These are phyloP conservation scores for Oligophagozyma castellii DNA, from an alignment of 1,139 yeast genomes.

Conservation along the genomic window DNA sequence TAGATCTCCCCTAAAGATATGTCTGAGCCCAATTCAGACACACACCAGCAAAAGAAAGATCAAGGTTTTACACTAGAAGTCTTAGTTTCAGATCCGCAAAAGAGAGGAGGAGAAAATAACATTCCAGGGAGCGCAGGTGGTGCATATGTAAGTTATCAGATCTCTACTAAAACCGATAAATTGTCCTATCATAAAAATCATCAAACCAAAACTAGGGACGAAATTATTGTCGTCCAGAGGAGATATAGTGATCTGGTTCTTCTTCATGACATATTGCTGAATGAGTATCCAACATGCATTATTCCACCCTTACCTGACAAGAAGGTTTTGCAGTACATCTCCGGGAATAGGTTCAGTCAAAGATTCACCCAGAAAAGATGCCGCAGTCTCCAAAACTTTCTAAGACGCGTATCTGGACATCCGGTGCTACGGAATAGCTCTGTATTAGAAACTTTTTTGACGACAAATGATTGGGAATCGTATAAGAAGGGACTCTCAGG, in stretches of 20 bases:
- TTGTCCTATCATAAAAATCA: slow-evolving; percentile 31
- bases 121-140: slow-evolving; percentile 38
- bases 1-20: too few species aligned
- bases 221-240: slow-evolving; percentile 47
- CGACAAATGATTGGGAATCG: slow-evolving; percentile 73
- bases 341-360: slow-evolving; percentile 80
- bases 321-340: slow-evolving; percentile 77
- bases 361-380: slow-evolving; percentile 78
- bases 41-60: too few species aligned
- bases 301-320: slow-evolving; percentile 94
- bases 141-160: slow-evolving; percentile 62
- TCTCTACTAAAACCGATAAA: slow-evolving; percentile 46
- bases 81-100: slow-evolving; percentile 56
- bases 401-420: slow-evolving; percentile 61
- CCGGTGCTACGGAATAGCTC: slow-evolving; percentile 58
- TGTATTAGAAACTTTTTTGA: slow-evolving; percentile 62
- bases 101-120: slow-evolving; percentile 70
- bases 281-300: slow-evolving; percentile 73
- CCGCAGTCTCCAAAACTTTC: slow-evolving; percentile 66
- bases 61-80: slow-evolving; percentile 9
- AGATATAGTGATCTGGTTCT: slow-evolving; percentile 75
- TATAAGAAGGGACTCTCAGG: slow-evolving; percentile 46
- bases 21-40: too few species aligned
- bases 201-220: slow-evolving; percentile 27
- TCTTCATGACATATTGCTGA: slow-evolving; percentile 56